A percentile compares a stretch with the other conserved stretches of the same genome.
Conservation (phyloP, 176 grass and related monocot species). For the Luzula sylvatica region DNA sequence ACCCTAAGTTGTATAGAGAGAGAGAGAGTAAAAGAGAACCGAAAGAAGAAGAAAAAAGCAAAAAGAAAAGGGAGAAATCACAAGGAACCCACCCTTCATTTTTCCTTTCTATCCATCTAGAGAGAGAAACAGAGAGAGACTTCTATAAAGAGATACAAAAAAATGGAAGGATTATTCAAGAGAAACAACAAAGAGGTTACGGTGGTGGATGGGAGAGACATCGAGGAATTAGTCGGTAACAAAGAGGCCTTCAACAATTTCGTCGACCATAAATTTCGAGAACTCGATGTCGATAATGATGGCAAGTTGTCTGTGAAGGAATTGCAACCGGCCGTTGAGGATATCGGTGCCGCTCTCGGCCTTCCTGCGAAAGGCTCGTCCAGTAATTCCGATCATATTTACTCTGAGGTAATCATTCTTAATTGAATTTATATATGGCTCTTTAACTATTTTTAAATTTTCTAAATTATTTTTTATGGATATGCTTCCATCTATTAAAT, state of each 20-base stretch:
- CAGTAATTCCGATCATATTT: slow-evolving; percentile 46
- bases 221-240: slow-evolving; percentile 78
- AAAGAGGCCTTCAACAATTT: slow-evolving; percentile 57
- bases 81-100: slow-evolving; percentile 10
- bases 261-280: slow-evolving; percentile 50
- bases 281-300: slow-evolving; percentile 46
- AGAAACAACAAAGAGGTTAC: slow-evolving; percentile 17
- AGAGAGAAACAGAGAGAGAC: slow-evolving; percentile 9
- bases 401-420: slow-evolving; percentile 44
- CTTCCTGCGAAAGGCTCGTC: slow-evolving; percentile 38
- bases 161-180: slow-evolving; percentile 58
- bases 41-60: not conserved
- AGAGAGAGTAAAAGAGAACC: not conserved
- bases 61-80: slow-evolving; percentile 5
- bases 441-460: not conserved
- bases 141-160: slow-evolving; percentile 2
- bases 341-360: slow-evolving; percentile 61
- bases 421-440: not conserved
- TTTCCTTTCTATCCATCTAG: not conserved
- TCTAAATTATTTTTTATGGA: not conserved
- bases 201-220: slow-evolving; percentile 73
- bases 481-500: not conserved
- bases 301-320: slow-evolving; percentile 51
- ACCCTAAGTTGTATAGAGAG: not conserved
- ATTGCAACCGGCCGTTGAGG: slow-evolving; percentile 52